Base-by-base conservation (phyloP, 306 rosid species). In the Cucumis cinereus region DNA sequence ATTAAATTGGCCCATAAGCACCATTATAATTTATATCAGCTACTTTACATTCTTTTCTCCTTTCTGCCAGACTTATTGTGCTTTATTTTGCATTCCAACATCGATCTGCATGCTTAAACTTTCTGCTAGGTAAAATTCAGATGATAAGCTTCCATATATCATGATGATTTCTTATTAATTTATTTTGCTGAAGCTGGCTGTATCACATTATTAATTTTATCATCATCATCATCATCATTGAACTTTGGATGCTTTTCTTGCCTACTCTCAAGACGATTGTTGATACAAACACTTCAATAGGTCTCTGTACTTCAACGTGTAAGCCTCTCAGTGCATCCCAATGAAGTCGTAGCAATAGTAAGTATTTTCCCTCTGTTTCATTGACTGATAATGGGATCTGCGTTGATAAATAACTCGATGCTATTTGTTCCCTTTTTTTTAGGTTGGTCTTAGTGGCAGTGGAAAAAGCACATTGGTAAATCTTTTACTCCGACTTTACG, bases 361-460 rank as follows among this genome's bases (percentile, higher is more conserved):
- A 94, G 97, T 55, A 77, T 75, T 20, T 68, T 50, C n/a, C 26
- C 78, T 75, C 58, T 79, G 49, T 79, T 81, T 84, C 75, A 78
- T 38, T 53, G n/a, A 10, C 53, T 10, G 52, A 13, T 53, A 9
- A 13, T 40, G 67, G 55, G 10, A 4, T 75, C 22, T 23, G 7
- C 4, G 2, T 10, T n/a, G 52, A 57, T 55, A 4, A 57, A 10
- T 28, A 33, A 33, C 22, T 55, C 3, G 33, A 77, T 68, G 58
- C 73, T 62, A 52, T 62, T 82, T 80, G 73, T 49, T 78, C 12
- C 10, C 8, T 4, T 33, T 72, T 78, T 79, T 54, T 26, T 77
- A 94, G 98, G 97, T 94, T 77, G 98, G 98, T 56, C 97, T 91
- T 77, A 94, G 98, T 83, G 97, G 97, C 41, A 94, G 98, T 71